Evolutionary conservation across 1,284 basidiomycete genomes (phyloP), one percentile per base, ranked within the genome.

Genomic region (Malassezia sp.): DNA sequence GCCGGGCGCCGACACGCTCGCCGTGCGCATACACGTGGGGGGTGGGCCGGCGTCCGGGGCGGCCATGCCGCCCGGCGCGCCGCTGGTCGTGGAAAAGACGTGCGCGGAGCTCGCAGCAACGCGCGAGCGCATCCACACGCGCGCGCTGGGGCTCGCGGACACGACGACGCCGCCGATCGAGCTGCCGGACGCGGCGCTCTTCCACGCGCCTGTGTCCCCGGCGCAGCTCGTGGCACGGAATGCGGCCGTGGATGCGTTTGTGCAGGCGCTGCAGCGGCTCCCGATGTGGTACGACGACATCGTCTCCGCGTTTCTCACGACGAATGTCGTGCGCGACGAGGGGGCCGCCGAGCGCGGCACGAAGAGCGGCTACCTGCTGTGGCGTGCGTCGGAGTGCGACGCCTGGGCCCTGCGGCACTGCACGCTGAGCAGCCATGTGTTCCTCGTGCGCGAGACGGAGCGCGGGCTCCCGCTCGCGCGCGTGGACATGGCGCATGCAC

Each of bases 141-240:
- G 30, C n/a, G 39, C 39, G 22, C 14, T 23, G n/a, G 15, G 23
- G 11, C 39, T 24, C 8, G 17, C 10, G 6, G 39, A 41, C 15
- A 18, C 5, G 14, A 9, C 8, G 26, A 22, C 27, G 18, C 31
- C 18, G 15, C 18, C 23, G 14, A 7, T 37, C 10, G 18, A 12
- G 14, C 31, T 36, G 23, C 47, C 38, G 1, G 42, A 42, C 12
- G 22, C 27, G 4, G 21, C 23, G 10, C 23, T 44, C 2, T 50
- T 50, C 32, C 37, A 50, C n/a, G 11, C 34, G 4, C 30, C 42
- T 7, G 26, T 8, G n/a, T 36, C 36, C 5, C 48, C 48, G 18
- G 39, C 23, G 37, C 42, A 27, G 11, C 15, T 45, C 15, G 14
- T 24, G 23, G 34, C 44, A 21, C 48, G 48, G 8, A 44, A 50